Base-by-base conservation (phyloP, 2,329 filamentous ascomycete genomes). In the Neopestalotiopsis rosae region DNA sequence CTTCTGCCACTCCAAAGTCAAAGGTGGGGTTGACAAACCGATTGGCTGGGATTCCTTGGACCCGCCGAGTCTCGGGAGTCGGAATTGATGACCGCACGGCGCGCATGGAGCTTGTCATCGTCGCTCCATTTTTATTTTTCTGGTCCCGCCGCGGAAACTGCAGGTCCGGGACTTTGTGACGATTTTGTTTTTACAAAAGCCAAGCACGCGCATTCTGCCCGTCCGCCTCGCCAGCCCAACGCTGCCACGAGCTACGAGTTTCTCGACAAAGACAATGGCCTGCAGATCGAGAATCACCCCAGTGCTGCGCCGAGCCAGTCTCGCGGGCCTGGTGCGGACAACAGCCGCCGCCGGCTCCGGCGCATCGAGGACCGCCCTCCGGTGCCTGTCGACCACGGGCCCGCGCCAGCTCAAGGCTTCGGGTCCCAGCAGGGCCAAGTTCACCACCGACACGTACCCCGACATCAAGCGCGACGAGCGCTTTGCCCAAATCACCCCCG, bases 391-490 rank as follows among this genome's bases (percentile, higher is more conserved):
- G 49, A 74, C 72, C 61, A 74, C 78, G 14, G 69, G 74, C 20
- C 57, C 72, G 58, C 71, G 75, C 67, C 73, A 74, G 42, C 71
- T 80, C 68, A 76, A 72, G 49, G 67, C 70, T 13, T 78, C 78
- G 14, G 63, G 69, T 14, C 38, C 65, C 58, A 72, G 77, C n/a
- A 59, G 67, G 17, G 85, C 91, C 77, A 93, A 92, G 80, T 93
- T 92, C 83, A 99, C 96, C 17, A 90, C 93, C 67, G 93, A 97
- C 74, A 92, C 91, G 67, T 96, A 97, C 77, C 95, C 96, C 9
- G 87, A 92, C 69, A 85, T 99, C 76, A 89, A 95, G 83, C 89
- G 96, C 73, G 90, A 98, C 76, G 80, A 89, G 14, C 91, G 90
- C 34, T 99, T 96, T 80, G 84, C 90, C 38, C 81, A 90, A 77